Evolutionary conservation across 345 rosid genomes (phyloP), one percentile per base, ranked within the genome.

Genomic region (Corchorus capsularis): DNA sequence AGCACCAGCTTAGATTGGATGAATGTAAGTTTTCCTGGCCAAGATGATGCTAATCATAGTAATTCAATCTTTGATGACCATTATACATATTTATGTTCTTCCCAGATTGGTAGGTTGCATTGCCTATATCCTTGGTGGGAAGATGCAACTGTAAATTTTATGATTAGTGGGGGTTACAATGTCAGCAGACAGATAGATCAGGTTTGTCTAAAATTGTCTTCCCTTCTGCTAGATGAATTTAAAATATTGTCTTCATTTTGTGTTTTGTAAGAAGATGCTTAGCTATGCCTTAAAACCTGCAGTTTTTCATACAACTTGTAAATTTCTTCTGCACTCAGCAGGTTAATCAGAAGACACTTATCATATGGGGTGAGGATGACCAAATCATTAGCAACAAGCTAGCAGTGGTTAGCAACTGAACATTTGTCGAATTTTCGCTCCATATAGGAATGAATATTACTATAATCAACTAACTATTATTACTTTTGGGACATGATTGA

Each of bases 321-420:
- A 66, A 43, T 80, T 16, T 55, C 45, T 54, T 75, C 10, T 74
- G 11, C 88, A n/a, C n/a, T n/a, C n/a, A n/a, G n/a, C 88, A 93
- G 97, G 89, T 91, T 56, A 79, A 87, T 61, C 97, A 93, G 76
- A 89, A 84, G 78, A 90, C 98, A 1, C 89, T 93, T 37, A 89
- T 93, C 78, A 76, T 93, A 39, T 96, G 98, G 98, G 99, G 98
- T 59, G 93, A 93, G 83, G 89, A 92, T 79, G 99, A 96, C 77
- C 85, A 81, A 79, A 89, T 93, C 69, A 85, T 93, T 61, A 91
- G 94, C 87, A 91, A 83, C 85, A 90, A 84, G 71, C 83, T 92
- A 50, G 97, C 90, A 63, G 86, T 83, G 93, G 98, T 93, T 34
- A 83, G 94, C 66, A 53, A 54, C 83, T 61, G 17, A 45, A 45